These are phyloP conservation scores for Sanguinoderma infundibulare DNA, from an alignment of 1,284 basidiomycete species.

Conservation along the genomic window DNA sequence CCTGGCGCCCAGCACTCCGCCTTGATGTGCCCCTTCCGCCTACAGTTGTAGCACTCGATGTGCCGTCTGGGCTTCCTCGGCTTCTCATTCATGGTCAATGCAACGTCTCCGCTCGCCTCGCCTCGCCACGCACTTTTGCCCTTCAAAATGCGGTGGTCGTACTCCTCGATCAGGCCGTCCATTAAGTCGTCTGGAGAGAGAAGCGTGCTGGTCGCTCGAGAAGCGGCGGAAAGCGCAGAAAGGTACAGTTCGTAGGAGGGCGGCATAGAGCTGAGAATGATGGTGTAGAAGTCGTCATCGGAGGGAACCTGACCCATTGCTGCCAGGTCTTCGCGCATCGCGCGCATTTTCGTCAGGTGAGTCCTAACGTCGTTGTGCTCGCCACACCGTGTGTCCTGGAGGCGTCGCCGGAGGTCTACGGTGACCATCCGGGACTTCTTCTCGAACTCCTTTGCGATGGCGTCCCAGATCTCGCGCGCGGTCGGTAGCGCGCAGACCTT, in stretches of 20 bases:
- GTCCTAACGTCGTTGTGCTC: slow-evolving; percentile 24
- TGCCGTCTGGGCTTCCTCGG: slow-evolving; percentile 12
- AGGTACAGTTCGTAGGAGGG: slow-evolving; percentile 11
- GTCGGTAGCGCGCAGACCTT: slow-evolving; percentile 4
- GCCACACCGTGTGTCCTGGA: slow-evolving; percentile 20
- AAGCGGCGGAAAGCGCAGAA: slow-evolving; percentile 2
- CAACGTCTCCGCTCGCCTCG: slow-evolving; percentile 1
- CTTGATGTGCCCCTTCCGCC: slow-evolving; percentile 28
- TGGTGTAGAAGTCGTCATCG: no score
- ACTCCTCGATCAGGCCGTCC: slow-evolving; percentile 17
- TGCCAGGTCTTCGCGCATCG: slow-evolving; percentile 25
- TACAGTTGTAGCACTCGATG: slow-evolving; percentile 30
- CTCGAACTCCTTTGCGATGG: slow-evolving; percentile 17
- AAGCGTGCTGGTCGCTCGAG: slow-evolving; percentile 2
- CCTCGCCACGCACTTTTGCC: not conserved
- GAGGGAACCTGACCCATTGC: slow-evolving; percentile 17
- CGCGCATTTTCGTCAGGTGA: slow-evolving; percentile 23
- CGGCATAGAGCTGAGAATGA: slow-evolving; percentile 18
- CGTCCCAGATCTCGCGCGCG: slow-evolving; percentile 18
- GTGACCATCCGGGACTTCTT: slow-evolving; percentile 21
- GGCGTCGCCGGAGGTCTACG: slow-evolving; percentile 25
- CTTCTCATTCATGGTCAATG: slow-evolving; percentile 9
- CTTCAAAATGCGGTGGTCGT: slow-evolving; percentile 11
- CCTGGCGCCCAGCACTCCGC: slow-evolving; percentile 33
- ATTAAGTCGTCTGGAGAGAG: slow-evolving; percentile 20